These are phyloP conservation scores for Endoconidiophora polonica DNA, from an alignment of 2,329 filamentous ascomycete genomes.

Conservation along the genomic window DNA sequence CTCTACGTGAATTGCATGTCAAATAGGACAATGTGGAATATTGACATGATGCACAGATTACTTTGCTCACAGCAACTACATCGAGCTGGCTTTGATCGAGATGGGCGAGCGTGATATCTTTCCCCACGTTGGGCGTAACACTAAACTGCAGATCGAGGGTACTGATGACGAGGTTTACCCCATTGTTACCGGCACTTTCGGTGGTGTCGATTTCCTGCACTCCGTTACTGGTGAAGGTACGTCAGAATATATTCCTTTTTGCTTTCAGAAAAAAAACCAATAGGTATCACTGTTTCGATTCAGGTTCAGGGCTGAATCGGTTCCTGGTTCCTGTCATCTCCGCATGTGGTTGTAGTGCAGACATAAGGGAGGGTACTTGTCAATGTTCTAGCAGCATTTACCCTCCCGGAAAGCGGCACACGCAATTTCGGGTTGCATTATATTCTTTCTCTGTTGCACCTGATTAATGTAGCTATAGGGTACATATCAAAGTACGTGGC, in stretches of 20 bases:
- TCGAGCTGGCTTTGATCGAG: conserved; percentile 73
- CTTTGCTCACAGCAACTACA: conserved; percentile 87
- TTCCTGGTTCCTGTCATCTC: not conserved
- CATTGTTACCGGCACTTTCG: conserved; percentile 79
- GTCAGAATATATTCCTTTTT: conserved; percentile 45
- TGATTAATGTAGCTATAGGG: not conserved
- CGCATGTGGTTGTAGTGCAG: too few relatives aligned
- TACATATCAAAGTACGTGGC: too few relatives aligned
- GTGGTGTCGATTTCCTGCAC: conserved; percentile 85
- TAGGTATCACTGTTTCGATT: not conserved
- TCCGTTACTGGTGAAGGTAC: conserved; percentile 57
- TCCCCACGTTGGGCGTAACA: conserved; percentile 66
- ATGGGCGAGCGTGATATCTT: conserved; percentile 68
- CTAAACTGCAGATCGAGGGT: conserved; percentile 53
- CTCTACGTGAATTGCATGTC: not conserved
- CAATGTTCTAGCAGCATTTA: not conserved
- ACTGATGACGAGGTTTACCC: conserved; percentile 55
- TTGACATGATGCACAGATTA: conserved; percentile 39
- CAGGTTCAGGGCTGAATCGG: not conserved
- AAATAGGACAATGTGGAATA: not conserved
- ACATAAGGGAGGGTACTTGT: not conserved
- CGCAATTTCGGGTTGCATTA: not conserved
- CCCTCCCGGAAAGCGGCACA: not conserved
- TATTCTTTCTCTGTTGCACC: too few relatives aligned
- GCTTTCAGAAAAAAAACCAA: not conserved